A percentile compares a stretch with the other conserved stretches of the same genome.
These are phyloP conservation scores for Serendipita sp. DNA, from an alignment of 768 basidiomycete genomes.

Conservation along the genomic window DNA sequence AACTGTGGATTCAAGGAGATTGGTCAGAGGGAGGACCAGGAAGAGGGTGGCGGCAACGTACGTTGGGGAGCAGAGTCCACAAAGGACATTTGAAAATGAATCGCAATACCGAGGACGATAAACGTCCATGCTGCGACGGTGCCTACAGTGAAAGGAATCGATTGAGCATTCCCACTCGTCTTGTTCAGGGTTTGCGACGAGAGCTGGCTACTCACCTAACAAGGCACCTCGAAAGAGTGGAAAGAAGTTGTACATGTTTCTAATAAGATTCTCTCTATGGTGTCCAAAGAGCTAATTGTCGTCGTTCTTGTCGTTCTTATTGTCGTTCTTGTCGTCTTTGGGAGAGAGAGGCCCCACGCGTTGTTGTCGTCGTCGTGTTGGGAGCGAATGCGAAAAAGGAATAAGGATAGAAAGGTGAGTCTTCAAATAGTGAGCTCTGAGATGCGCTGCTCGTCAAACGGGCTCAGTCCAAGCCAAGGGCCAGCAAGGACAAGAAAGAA, in stretches of 20 bases:
- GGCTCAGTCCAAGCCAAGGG: too few relatives aligned
- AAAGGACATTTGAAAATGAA: constrained; percentile 5
- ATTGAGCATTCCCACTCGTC: background rate
- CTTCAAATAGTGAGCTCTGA: too few relatives aligned
- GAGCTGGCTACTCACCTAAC: background rate
- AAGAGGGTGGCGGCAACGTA: background rate
- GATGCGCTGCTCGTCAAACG: too few relatives aligned
- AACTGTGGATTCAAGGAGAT: background rate
- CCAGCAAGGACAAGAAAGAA: too few relatives aligned
- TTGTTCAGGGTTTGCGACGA: background rate
- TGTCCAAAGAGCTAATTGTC: too few relatives aligned
- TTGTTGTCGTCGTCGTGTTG: too few relatives aligned
- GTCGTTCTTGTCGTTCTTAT: too few relatives aligned
- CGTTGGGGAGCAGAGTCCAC: background rate
- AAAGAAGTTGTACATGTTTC: background rate
- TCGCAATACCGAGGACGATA: constrained; percentile 1
- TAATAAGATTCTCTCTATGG: background rate
- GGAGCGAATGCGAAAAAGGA: too few relatives aligned
- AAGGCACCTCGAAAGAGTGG: constrained; percentile 3
- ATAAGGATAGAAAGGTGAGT: too few relatives aligned
- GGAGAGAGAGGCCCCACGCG: too few relatives aligned
- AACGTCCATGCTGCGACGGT: constrained; percentile 4
- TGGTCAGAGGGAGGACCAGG: background rate
- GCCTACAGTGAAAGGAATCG: background rate
- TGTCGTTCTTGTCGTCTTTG: too few relatives aligned